Conservation (phyloP, 805 yeast genomes). For the Tetrapisispora iriomotensis region DNA sequence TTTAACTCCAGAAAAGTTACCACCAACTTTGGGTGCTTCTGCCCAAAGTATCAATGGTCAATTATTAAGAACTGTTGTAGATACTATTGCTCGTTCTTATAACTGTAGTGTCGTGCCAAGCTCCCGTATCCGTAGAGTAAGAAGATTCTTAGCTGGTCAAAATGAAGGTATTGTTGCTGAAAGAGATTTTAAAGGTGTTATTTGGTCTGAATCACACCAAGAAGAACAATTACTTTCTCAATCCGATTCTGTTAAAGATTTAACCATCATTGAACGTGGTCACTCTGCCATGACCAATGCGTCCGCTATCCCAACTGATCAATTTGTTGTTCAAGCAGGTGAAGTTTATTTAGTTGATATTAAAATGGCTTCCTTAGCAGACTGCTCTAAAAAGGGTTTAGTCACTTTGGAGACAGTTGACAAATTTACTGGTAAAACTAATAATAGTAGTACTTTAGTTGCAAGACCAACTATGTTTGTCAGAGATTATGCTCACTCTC, state of each 20-base stretch:
- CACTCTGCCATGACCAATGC: constrained; percentile 30
- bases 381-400: constrained; percentile 49
- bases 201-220: constrained; percentile 76
- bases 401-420: constrained; percentile 61
- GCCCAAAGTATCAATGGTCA: constrained; percentile 48
- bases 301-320: constrained; percentile 67
- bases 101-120: constrained; percentile 87
- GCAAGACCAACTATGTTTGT: constrained; percentile 65
- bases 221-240: constrained; percentile 43
- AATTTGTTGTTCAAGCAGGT: constrained; percentile 63
- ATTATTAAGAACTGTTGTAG: constrained; percentile 64
- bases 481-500: constrained; percentile 78
- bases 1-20: constrained; percentile 66
- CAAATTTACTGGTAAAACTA: constrained; percentile 51
- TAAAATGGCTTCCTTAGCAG: constrained; percentile 59
- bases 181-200: constrained; percentile 85
- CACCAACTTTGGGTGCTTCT: constrained; percentile 36
- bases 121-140: constrained; percentile 79
- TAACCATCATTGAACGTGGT: constrained; percentile 32
- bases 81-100: constrained; percentile 75
- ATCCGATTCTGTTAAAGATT: constrained; percentile 28
- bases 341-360: constrained; percentile 84
- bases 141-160: constrained; percentile 94
- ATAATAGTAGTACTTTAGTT: constrained; percentile 40
- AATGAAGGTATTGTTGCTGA: constrained; percentile 88